Conservation (phyloP, 371 early-diverging fungal species). For the Dichotomocladium elegans region DNA sequence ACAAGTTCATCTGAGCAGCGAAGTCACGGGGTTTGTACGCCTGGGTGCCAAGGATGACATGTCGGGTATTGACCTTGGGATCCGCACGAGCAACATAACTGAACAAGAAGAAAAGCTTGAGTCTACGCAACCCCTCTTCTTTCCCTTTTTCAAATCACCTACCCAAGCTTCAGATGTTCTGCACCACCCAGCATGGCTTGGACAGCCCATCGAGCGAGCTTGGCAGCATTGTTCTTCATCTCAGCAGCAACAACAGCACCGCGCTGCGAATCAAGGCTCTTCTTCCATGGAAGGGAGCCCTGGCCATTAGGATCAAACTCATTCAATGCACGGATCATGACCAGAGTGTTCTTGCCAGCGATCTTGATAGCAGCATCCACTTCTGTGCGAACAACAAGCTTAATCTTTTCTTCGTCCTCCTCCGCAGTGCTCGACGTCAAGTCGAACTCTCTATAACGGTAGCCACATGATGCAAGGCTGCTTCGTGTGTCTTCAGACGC, state of each 20-base stretch:
- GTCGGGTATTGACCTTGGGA: conserved; percentile 79
- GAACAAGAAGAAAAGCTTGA: background rate
- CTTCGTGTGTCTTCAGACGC: conserved; percentile 50
- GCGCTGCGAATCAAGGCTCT: conserved; percentile 92
- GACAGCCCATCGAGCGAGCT: conserved; percentile 92
- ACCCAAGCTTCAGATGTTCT: conserved; percentile 88
- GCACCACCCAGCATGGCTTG: conserved; percentile 87
- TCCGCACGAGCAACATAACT: conserved; percentile 71
- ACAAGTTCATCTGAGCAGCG: conserved; percentile 86
- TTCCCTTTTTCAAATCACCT: conserved; percentile 24
- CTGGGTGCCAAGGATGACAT: conserved; percentile 82
- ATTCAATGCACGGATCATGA: conserved; percentile 80
- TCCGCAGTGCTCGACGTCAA: conserved; percentile 38
- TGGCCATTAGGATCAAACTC: conserved; percentile 89
- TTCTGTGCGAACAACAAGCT: conserved; percentile 86
- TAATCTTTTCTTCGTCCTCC: conserved; percentile 41
- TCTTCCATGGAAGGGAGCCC: conserved; percentile 93
- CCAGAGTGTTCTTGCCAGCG: conserved; percentile 57
- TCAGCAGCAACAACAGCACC: conserved; percentile 97
- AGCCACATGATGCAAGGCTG: conserved; percentile 71
- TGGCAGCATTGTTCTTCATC: conserved; percentile 96
- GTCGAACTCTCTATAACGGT: conserved; percentile 84
- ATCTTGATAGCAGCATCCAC: conserved; percentile 79
- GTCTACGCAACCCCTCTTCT: background rate
- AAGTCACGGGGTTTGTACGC: conserved; percentile 90